Evolutionary conservation across 805 yeast genomes (phyloP).

Genomic region (Candida alai): DNA sequence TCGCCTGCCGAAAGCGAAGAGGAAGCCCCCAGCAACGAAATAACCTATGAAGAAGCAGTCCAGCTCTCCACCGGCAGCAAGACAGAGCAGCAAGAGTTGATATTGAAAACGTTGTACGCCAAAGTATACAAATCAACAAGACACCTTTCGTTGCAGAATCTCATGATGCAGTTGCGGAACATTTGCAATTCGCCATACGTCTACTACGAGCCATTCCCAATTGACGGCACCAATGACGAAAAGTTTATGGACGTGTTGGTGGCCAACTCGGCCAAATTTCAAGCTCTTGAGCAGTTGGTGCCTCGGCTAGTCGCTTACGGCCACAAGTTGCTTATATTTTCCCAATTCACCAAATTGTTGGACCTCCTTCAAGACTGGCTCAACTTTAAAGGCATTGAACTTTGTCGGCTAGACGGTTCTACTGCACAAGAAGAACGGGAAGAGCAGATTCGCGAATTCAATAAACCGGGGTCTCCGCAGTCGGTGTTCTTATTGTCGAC

Average conservation of each 20-base stretch:
- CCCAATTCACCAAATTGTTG: constrained; percentile 83
- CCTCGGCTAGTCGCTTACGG: constrained; percentile 42
- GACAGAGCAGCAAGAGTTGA: constrained; percentile 9
- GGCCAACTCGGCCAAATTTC: constrained; percentile 69
- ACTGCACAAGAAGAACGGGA: constrained; percentile 64
- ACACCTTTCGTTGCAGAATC: constrained; percentile 48
- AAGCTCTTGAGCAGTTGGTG: constrained; percentile 61
- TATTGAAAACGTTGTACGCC: constrained; percentile 13
- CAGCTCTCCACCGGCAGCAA: constrained; percentile 3
- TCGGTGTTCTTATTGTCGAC: constrained; percentile 76
- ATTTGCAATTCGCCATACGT: constrained; percentile 84
- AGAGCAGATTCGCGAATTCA: constrained; percentile 54
- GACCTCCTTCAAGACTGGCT: constrained; percentile 79
- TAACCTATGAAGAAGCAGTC: constrained; percentile 4
- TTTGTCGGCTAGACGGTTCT: constrained; percentile 74
- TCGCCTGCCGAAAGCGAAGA: constrained; percentile 7
- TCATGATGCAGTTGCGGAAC: constrained; percentile 80
- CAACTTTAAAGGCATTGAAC: constrained; percentile 39
- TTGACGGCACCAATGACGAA: constrained; percentile 37
- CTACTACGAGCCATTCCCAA: constrained; percentile 68
- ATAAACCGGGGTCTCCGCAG: constrained; percentile 16
- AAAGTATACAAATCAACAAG: constrained; percentile 25
- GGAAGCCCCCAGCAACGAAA: constrained; percentile 1
- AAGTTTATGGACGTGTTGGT: constrained; percentile 28
- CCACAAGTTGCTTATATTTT: constrained; percentile 77